phyloP scores from a whole-genome alignment of 257 asterid genomes.

The Solanum bulbocastanum region DNA sequence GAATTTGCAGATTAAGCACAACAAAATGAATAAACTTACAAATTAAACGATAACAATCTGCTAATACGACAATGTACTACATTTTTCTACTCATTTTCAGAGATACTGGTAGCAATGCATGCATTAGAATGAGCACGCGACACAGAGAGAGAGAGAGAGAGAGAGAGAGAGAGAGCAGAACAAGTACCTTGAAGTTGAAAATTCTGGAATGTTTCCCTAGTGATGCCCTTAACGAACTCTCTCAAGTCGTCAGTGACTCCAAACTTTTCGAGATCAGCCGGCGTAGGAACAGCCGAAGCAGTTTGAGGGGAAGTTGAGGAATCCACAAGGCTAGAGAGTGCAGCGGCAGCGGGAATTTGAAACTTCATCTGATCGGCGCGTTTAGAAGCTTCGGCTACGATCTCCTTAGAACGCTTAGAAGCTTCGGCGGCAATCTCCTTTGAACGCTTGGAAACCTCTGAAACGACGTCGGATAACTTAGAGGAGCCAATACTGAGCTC shows the following conservation, averaged over 20 bases:
- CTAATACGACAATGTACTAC: not conserved
- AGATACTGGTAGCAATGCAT: not conserved
- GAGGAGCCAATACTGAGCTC: slow-evolving; percentile 53
- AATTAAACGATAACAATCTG: not conserved
- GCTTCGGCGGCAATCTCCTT: slow-evolving; percentile 40
- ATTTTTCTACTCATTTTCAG: not conserved
- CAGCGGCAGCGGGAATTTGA: slow-evolving; percentile 58
- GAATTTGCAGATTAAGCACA: not conserved
- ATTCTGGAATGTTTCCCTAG: slow-evolving; percentile 56
- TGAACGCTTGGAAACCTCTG: slow-evolving; percentile 32
- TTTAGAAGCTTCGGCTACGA: slow-evolving; percentile 53
- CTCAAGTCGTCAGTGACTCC: slow-evolving; percentile 81
- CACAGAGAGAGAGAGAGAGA: no score
- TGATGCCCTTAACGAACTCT: slow-evolving; percentile 66
- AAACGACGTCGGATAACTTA: slow-evolving; percentile 65
- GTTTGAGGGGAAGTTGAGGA: not conserved
- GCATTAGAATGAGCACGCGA: not conserved
- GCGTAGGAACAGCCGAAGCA: not conserved
- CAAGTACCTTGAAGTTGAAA: slow-evolving; percentile 67
- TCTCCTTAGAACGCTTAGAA: slow-evolving; percentile 48
- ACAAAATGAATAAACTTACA: not conserved
- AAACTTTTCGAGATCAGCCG: slow-evolving; percentile 49
- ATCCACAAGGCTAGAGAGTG: slow-evolving; percentile 48
- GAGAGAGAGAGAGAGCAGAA: not conserved
- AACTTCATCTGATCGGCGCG: slow-evolving; percentile 90